Evolutionary conservation across 2,329 filamentous ascomycete genomes (phyloP), one percentile per base, ranked within the genome.

Genomic region (Tolypocladium inflatum): DNA sequence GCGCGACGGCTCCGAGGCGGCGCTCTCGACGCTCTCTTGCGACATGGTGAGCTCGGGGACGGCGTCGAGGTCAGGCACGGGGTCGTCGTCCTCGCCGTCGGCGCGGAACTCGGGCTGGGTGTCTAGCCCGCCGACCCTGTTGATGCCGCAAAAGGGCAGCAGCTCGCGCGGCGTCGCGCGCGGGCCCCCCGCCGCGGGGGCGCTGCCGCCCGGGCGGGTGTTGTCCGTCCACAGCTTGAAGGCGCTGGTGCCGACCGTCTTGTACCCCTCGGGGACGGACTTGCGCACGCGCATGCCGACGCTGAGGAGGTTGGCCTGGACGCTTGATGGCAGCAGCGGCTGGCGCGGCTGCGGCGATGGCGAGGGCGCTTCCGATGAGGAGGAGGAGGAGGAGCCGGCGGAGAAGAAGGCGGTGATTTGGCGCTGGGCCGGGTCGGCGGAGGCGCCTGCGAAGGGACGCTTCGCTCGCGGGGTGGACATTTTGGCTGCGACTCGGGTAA

Each of bases 221-320:
- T 64, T 68, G 59, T 75, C 73, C 17, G 72, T 74, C 73, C 80
- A 84, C 26, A 85, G 73, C 53, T 78, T 74, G 67, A 83, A 84
- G 54, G 68, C 71, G 63, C 74, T 76, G 60, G 78, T 75, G 56
- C 69, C 66, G 62, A 70, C 71, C 2, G 90, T 96, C 77, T 96
- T 95, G 80, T 97, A 97, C 60, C 93, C 93, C 70, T 97, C 92
- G 0, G 91, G 88, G 9, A 97, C 89, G 13, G 89, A 89, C 76
- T 97, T 97, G 69, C 93, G 88, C 55, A 97, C 82, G 30, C 93
- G 87, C 91, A 97, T 97, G 66, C 93, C 93, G 63, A 97, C 93
- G 66, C 82, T 90, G 48, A 97, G 79, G n/a, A 97, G 85, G 61
- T 89, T 89, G 41, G 91, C 81, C 73, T 96, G 90, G 38, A 95